phyloP scores from a whole-genome alignment of 306 rosid species.

The Abrus pulchellus region DNA sequence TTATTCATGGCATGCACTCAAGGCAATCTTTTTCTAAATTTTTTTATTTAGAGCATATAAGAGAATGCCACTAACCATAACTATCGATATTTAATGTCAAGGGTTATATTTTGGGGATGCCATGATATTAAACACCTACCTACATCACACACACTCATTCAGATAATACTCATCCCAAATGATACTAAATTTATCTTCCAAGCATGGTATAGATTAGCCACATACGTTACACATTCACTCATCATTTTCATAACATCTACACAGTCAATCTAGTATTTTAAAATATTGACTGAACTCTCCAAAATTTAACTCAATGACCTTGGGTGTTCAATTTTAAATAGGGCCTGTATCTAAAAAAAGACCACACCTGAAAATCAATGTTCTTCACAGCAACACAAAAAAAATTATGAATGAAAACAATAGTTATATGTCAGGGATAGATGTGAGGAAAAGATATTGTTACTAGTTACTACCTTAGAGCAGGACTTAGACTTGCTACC shows the following conservation, averaged over 20 bases:
- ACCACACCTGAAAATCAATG: conserved; percentile 31
- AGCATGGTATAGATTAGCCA: conserved; percentile 3
- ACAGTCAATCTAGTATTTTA: conserved; percentile 2
- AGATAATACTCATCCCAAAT: background rate
- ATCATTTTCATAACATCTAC: conserved; percentile 18
- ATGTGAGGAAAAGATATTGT: conserved; percentile 24
- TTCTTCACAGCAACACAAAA: conserved; percentile 18
- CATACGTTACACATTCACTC: conserved; percentile 13
- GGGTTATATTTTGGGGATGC: background rate
- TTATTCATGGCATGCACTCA: background rate
- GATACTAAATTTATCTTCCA: conserved; percentile 14
- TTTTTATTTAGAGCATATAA: conserved; percentile 3
- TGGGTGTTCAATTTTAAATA: conserved; percentile 8
- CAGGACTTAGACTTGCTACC: conserved; percentile 83
- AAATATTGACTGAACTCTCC: background rate
- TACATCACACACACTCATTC: background rate
- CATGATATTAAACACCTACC: background rate
- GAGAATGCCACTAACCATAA: conserved; percentile 21
- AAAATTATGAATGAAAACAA: conserved; percentile 31
- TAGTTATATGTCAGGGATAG: conserved; percentile 2
- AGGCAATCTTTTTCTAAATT: conserved; percentile 2
- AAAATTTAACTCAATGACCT: conserved; percentile 5
- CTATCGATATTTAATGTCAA: background rate
- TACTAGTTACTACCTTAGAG: conserved; percentile 75
- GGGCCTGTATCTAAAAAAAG: conserved; percentile 16